Percentiles rank a stretch among this genome's conserved stretches.
Evolutionary conservation across 768 basidiomycete genomes (phyloP).

Genomic region (Auriscalpium vulgare): DNA sequence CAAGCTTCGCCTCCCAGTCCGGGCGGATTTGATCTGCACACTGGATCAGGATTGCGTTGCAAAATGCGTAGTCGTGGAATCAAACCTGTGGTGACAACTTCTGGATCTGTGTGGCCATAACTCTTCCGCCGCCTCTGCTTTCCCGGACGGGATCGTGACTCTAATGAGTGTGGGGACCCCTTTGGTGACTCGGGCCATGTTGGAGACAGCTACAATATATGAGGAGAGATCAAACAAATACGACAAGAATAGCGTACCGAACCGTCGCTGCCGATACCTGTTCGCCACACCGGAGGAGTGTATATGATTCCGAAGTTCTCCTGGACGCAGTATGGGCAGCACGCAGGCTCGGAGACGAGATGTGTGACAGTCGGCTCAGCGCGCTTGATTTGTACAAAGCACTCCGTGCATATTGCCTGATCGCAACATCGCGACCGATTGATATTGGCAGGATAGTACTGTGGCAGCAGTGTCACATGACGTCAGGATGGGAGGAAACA

Average conservation of each 20-base stretch:
- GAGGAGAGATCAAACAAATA: conserved; percentile 2
- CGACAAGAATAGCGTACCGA: conserved; percentile 37
- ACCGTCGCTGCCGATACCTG: conserved; percentile 71
- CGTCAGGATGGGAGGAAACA: conserved; percentile 1
- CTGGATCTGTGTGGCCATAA: conserved; percentile 75
- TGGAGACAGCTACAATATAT: conserved; percentile 19
- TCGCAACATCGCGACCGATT: conserved; percentile 97
- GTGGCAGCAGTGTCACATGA: not conserved
- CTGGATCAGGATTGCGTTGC: conserved; percentile 5
- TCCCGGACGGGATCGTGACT: conserved; percentile 9
- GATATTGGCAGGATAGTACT: conserved; percentile 98
- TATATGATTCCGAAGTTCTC: conserved; percentile 95
- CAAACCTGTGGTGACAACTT: conserved; percentile 87
- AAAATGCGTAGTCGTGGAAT: not conserved
- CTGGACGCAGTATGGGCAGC: conserved; percentile 97
- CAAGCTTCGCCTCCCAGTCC: conserved; percentile 96
- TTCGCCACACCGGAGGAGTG: conserved; percentile 69
- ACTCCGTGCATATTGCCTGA: conserved; percentile 98
- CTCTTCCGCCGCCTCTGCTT: conserved; percentile 78
- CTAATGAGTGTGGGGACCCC: conserved; percentile 32
- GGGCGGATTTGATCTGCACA: conserved; percentile 87
- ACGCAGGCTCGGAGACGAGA: conserved; percentile 91
- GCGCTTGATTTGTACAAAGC: conserved; percentile 98
- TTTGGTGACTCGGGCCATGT: conserved; percentile 49
- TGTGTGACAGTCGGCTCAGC: conserved; percentile 92